Evolutionary conservation across 2,329 filamentous ascomycete species (phyloP), one percentile per base, ranked within the genome.

Genomic region (Xylariaceae sp.): DNA sequence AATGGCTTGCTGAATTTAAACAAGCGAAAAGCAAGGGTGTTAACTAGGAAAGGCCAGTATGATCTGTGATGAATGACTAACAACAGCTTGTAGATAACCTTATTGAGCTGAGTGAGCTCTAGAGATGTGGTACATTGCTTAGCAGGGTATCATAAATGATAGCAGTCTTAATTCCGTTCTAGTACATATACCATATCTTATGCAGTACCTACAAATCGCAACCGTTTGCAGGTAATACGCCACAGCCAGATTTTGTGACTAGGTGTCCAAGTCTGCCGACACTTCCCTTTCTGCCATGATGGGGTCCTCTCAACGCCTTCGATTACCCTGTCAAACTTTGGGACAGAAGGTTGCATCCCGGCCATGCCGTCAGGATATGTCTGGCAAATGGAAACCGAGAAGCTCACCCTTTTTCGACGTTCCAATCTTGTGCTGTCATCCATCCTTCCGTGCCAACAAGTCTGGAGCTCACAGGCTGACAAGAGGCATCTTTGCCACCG

Each of bases 361-460:
- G 43, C 48, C 12, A 11, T 39, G 11, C 54, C 54, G n/a, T 17
- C 15, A 2, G 32, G 9, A 22, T 10, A 17, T 22, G 17, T 10
- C 36, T 17, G 3, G 12, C 22, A 30, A 30, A 30, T 27, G n/a
- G 15, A 15, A 42, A 27, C n/a, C 3, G 22, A 17, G 31, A 42
- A 31, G 38, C 53, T 41, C 48, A 54, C 61, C 84, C 83, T 53
- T 80, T 77, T 31, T 71, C 64, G 14, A 80, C 75, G 0, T 82
- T 82, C 56, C 83, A 78, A 1, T 75, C 71, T 56, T 85, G 81
- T 2, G 87, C 70, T 38, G 74, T 71, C 36, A 75, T 73, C 86
- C 86, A 90, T 27, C 87, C 86, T 55, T 85, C 77, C 1, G 78
- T 76, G 0, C 84, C 85, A 33, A 86, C 73, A 1, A 89, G 69